Conservation (phyloP, 441 rosid species). For the Geranium incanum region DNA sequence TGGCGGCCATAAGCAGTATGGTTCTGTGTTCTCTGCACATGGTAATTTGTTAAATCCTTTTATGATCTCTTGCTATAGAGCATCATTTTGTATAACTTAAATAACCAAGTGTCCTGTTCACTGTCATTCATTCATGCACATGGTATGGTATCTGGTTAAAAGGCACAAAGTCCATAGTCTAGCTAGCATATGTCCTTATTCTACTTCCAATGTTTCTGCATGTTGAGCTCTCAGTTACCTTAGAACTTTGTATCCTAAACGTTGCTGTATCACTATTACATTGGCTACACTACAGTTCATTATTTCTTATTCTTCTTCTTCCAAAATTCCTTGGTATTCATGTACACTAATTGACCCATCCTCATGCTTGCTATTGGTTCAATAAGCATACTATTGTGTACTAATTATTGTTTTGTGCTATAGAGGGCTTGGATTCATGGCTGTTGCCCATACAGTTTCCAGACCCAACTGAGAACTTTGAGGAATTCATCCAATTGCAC, state of each 20-base stretch:
- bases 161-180: not conserved
- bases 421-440: slow-evolving; percentile 62
- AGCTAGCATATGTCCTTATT: not conserved
- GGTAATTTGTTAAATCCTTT: slow-evolving; percentile 42
- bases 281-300: not conserved
- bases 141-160: not conserved
- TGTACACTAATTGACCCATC: slow-evolving; percentile 4
- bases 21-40: slow-evolving; percentile 32
- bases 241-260: not conserved
- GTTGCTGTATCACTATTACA: not conserved
- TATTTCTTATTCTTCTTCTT: not conserved
- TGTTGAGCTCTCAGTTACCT: not conserved
- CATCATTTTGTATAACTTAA: not conserved
- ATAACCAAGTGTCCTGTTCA: not conserved
- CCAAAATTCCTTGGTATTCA: not conserved
- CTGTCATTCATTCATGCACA: slow-evolving; percentile 3
- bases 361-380: not conserved
- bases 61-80: not conserved
- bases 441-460: slow-evolving; percentile 57
- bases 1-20: slow-evolving; percentile 28
- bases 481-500: slow-evolving; percentile 23
- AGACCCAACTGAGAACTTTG: slow-evolving; percentile 31
- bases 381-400: not conserved
- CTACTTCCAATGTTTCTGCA: not conserved
- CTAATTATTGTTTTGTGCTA: slow-evolving; percentile 20